phyloP scores from a whole-genome alignment of 2,329 filamentous ascomycete species.

The Venturia asperata region DNA sequence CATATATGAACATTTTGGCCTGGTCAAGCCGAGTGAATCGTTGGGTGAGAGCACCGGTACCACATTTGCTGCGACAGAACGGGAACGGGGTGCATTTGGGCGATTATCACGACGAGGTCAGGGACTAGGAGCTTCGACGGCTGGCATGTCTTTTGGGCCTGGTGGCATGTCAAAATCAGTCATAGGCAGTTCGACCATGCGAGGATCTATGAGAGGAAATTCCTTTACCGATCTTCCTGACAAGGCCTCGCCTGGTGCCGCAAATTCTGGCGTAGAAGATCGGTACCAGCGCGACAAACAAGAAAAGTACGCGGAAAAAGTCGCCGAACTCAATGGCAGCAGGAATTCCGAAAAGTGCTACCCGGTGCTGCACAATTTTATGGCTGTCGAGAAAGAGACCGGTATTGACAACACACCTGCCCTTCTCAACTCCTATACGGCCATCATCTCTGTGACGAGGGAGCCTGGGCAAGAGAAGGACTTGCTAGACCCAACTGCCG shows the following conservation, averaged over 20 bases:
- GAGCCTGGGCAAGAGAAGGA: slow-evolving; percentile 58
- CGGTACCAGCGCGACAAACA: slow-evolving; percentile 79
- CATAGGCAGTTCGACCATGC: slow-evolving; percentile 69
- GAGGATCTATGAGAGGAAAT: slow-evolving; percentile 46
- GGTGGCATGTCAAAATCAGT: slow-evolving; percentile 75
- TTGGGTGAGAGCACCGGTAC: slow-evolving; percentile 34
- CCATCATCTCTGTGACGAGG: slow-evolving; percentile 69
- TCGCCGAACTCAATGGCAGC: slow-evolving; percentile 63
- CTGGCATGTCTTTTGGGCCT: slow-evolving; percentile 51
- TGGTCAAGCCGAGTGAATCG: slow-evolving; percentile 43
- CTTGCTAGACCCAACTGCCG: slow-evolving; percentile 54
- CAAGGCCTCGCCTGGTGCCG: slow-evolving; percentile 34
- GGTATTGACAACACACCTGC: slow-evolving; percentile 47
- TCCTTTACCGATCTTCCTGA: slow-evolving; percentile 66
- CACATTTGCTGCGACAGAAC: slow-evolving; percentile 30
- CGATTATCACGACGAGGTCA: slow-evolving; percentile 38
- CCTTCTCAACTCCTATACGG: slow-evolving; percentile 68
- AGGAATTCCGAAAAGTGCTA: slow-evolving; percentile 48
- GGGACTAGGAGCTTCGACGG: slow-evolving; percentile 22
- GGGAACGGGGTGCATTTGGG: slow-evolving; percentile 47
- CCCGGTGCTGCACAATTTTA: slow-evolving; percentile 69
- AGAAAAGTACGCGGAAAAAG: slow-evolving; percentile 67
- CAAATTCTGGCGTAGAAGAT: slow-evolving; percentile 52
- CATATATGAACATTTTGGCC: slow-evolving; percentile 95
- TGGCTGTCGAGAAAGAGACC: slow-evolving; percentile 62